These are phyloP conservation scores for Mucor circinelloides DNA, from an alignment of 371 early-diverging fungal genomes.

Conservation along the genomic window DNA sequence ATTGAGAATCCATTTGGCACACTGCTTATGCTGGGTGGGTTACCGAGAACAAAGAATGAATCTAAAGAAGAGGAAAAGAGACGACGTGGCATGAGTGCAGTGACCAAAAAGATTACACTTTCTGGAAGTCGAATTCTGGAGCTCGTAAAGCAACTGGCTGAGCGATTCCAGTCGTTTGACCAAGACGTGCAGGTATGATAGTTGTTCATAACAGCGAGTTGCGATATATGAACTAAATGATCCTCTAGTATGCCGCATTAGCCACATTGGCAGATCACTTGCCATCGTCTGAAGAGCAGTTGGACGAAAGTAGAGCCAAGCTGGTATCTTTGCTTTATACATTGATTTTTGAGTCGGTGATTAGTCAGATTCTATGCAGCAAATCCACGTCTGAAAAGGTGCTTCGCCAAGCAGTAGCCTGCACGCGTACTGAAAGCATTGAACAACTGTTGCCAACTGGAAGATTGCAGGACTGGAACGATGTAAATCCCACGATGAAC, in stretches of 20 bases:
- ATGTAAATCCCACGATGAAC: background rate
- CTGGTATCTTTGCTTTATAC: constrained; percentile 23
- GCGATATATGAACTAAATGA: background rate
- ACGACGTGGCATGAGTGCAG: constrained; percentile 59
- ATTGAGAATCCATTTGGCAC: constrained; percentile 40
- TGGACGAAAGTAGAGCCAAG: constrained; percentile 21
- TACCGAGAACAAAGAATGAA: constrained; percentile 21
- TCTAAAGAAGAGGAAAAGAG: constrained; percentile 20
- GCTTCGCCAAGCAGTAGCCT: constrained; percentile 16
- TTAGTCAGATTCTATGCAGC: background rate
- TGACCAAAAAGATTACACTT: constrained; percentile 47
- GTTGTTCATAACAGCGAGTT: background rate
- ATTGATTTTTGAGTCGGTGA: constrained; percentile 5
- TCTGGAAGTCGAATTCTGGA: constrained; percentile 53
- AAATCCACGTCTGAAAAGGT: constrained; percentile 5
- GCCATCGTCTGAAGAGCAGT: background rate
- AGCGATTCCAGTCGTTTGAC: background rate
- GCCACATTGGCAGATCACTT: background rate
- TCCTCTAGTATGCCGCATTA: background rate
- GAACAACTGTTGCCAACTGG: background rate
- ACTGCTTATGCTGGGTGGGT: constrained; percentile 49
- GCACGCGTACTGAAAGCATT: background rate
- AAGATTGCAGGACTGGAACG: constrained; percentile 12
- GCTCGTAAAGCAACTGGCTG: constrained; percentile 23
- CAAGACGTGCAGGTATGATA: background rate